These are phyloP conservation scores for Spiromastix sp. DNA, from an alignment of 2,329 filamentous ascomycete genomes.

Conservation along the genomic window DNA sequence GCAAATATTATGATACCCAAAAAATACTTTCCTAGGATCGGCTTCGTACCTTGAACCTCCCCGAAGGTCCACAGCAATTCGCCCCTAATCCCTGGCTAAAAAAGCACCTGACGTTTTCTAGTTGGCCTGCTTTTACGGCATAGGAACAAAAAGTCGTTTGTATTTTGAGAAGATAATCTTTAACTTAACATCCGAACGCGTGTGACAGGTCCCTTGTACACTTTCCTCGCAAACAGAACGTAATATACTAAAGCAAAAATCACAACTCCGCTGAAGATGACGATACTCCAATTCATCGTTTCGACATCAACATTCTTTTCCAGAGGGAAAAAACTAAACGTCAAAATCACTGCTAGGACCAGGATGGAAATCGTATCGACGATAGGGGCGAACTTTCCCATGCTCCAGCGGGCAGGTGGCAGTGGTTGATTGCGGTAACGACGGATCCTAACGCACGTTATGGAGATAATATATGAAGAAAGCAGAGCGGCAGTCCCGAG, in stretches of 20 bases:
- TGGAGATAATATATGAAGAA: constrained; percentile 29
- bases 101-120: too few relatives aligned
- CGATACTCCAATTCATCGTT: constrained; percentile 30
- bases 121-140: too few relatives aligned
- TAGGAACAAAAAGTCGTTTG: background rate
- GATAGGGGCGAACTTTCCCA: constrained; percentile 19
- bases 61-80: too few relatives aligned
- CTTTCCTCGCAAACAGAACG: constrained; percentile 10
- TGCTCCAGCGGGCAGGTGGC: constrained; percentile 10
- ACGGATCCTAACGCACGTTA: constrained; percentile 24
- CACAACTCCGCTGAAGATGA: constrained; percentile 20
- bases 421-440: constrained; percentile 17
- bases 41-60: too few relatives aligned
- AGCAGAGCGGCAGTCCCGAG: constrained; percentile 28
- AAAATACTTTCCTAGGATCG: too few relatives aligned
- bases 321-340: constrained; percentile 27
- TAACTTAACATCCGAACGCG: constrained; percentile 7
- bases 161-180: too few relatives aligned
- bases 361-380: constrained; percentile 27
- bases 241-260: constrained; percentile 12
- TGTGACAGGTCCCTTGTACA: constrained; percentile 11
- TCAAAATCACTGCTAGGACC: constrained; percentile 21
- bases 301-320: constrained; percentile 20
- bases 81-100: too few relatives aligned
- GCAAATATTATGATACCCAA: too few relatives aligned